Percentiles rank a stretch among this genome's conserved stretches.
Conservation (phyloP, 1,284 basidiomycete species). For the Trametes sp. region DNA sequence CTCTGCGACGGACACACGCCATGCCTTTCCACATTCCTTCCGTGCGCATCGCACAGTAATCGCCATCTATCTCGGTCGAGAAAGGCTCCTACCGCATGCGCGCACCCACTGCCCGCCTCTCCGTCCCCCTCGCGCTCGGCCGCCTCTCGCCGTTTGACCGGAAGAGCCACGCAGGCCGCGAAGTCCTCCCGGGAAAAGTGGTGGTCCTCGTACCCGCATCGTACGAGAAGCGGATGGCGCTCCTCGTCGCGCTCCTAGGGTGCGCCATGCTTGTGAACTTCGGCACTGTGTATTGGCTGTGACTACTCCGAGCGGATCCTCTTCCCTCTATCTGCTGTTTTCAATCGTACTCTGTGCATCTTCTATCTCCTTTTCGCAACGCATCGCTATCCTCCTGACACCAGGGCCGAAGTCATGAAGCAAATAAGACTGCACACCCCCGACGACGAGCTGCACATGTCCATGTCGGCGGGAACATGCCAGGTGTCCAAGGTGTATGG, state of each 20-base stretch:
- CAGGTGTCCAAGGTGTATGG: too few relatives aligned
- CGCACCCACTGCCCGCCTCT: constrained; percentile 43
- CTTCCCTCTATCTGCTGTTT: too few relatives aligned
- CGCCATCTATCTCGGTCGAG: constrained; percentile 70
- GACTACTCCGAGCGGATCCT: too few relatives aligned
- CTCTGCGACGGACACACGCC: not conserved
- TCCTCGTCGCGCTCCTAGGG: constrained; percentile 56
- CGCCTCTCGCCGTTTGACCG: not conserved
- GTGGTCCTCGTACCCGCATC: constrained; percentile 25
- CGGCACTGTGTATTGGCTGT: constrained; percentile 67
- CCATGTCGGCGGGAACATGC: too few relatives aligned
- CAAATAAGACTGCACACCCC: too few relatives aligned
- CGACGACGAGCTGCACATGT: too few relatives aligned
- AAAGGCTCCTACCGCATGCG: constrained; percentile 69
- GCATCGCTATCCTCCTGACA: too few relatives aligned
- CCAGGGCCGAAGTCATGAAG: too few relatives aligned
- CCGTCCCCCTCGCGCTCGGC: constrained; percentile 18
- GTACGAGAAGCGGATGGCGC: constrained; percentile 40
- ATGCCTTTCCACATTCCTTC: constrained; percentile 37
- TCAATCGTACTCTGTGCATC: too few relatives aligned
- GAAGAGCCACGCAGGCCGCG: not conserved
- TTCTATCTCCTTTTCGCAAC: too few relatives aligned
- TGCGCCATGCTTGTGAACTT: constrained; percentile 61
- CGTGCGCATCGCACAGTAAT: constrained; percentile 44
- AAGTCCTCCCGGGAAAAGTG: not conserved